A percentile compares a stretch with the other conserved stretches of the same genome.
Conservation (phyloP, 2,329 filamentous ascomycete genomes). For the Phyllosticta paracitricarpa region DNA sequence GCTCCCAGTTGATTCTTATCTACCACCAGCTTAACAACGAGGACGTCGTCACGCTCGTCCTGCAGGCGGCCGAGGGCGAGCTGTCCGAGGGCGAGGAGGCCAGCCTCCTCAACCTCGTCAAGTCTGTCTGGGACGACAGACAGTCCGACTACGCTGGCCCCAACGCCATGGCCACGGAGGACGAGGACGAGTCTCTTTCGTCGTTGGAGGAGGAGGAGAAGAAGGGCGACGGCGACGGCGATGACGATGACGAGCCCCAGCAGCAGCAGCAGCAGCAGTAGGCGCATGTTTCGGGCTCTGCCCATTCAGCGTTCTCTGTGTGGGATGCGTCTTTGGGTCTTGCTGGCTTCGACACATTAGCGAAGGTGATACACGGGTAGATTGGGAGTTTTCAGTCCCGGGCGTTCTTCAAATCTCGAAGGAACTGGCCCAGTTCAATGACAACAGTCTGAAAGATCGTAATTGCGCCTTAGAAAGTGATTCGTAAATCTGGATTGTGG, state of each 20-base stretch:
- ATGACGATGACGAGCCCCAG: background rate
- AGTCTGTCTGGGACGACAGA: background rate
- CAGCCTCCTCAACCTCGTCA: background rate
- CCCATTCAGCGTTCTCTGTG: background rate
- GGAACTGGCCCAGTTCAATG: too few relatives aligned
- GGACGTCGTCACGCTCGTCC: background rate
- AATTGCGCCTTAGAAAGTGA: too few relatives aligned
- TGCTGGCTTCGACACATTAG: too few relatives aligned
- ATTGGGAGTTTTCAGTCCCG: too few relatives aligned
- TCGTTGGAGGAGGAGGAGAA: background rate
- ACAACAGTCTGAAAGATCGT: too few relatives aligned
- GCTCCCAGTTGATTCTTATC: background rate
- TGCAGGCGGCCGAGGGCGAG: background rate
- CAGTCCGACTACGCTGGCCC: background rate
- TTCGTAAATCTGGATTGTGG: too few relatives aligned
- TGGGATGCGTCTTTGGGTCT: too few relatives aligned
- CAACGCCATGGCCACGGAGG: too few relatives aligned
- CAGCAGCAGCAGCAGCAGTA: background rate
- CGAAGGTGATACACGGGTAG: too few relatives aligned
- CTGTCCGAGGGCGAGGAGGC: background rate
- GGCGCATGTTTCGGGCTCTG: background rate
- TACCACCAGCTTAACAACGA: background rate
- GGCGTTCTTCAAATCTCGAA: too few relatives aligned
- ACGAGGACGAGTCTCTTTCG: too few relatives aligned
- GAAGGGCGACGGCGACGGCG: background rate